Conservation (phyloP, 371 early-diverging fungal species). For the Mucor lusitanicus region DNA sequence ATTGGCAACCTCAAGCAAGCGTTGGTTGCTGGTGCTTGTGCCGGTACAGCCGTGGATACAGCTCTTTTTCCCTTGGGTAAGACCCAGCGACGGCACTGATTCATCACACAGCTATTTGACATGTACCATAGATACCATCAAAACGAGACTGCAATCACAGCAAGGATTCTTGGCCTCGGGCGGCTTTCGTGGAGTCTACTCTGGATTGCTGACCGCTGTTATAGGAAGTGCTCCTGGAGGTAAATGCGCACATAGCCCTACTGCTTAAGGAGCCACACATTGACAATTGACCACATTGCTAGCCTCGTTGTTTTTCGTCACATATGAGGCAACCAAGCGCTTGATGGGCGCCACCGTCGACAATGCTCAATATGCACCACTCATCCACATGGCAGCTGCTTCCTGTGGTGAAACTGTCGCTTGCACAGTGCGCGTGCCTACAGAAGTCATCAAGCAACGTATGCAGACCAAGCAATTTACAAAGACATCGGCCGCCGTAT, state of each 20-base stretch:
- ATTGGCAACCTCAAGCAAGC: conserved; percentile 48
- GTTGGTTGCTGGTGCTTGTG: conserved; percentile 76
- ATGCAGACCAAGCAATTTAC: conserved; percentile 89
- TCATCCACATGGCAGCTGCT: conserved; percentile 88
- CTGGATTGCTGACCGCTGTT: conserved; percentile 89
- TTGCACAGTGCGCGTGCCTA: conserved; percentile 92
- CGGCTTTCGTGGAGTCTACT: conserved; percentile 90
- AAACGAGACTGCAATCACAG: conserved; percentile 88
- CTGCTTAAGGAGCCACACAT: neutral
- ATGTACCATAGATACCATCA: conserved; percentile 78
- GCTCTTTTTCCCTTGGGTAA: conserved; percentile 80
- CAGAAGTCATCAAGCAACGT: conserved; percentile 94
- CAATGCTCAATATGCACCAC: conserved; percentile 55
- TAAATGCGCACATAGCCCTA: conserved; percentile 27
- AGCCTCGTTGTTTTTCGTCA: conserved; percentile 93
- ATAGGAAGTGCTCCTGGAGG: conserved; percentile 93
- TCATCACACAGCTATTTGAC: neutral
- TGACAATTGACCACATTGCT: neutral
- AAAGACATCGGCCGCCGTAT: conserved; percentile 61
- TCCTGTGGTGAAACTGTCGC: conserved; percentile 94
- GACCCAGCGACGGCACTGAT: neutral
- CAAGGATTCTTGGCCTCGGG: conserved; percentile 89
- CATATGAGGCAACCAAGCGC: conserved; percentile 84
- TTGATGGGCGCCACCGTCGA: conserved; percentile 35
- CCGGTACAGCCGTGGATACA: conserved; percentile 88